These are phyloP conservation scores for Plenodomus tracheiphilus DNA, from an alignment of 2,329 filamentous ascomycete genomes.

Conservation along the genomic window DNA sequence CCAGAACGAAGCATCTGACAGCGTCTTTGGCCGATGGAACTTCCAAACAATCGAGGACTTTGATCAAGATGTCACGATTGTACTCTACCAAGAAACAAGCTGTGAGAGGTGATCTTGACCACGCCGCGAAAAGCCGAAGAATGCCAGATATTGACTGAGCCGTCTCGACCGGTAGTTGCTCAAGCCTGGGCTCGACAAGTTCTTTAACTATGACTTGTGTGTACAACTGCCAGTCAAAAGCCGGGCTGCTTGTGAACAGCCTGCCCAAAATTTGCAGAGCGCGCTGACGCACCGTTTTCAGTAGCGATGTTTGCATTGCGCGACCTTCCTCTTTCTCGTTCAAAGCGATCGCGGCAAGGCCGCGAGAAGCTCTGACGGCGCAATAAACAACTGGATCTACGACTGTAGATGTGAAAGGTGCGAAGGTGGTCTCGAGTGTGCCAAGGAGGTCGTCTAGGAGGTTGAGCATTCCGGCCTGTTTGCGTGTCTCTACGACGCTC, in stretches of 20 bases:
- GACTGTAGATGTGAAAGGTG: conserved; percentile 68
- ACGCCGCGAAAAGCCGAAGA: conserved; percentile 78
- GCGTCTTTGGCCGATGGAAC: conserved; percentile 79
- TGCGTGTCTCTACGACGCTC: conserved; percentile 68
- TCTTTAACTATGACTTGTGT: conserved; percentile 72
- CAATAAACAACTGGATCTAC: conserved; percentile 82
- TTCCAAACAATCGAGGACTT: conserved; percentile 72
- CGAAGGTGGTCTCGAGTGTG: conserved; percentile 75
- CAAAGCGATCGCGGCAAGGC: conserved; percentile 29
- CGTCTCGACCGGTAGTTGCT: conserved; percentile 80
- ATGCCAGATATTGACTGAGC: conserved; percentile 86
- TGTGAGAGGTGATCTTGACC: conserved; percentile 70
- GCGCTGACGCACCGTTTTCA: conserved; percentile 67
- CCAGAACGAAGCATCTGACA: conserved; percentile 80
- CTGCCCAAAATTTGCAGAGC: conserved; percentile 82
- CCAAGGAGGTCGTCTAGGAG: conserved; percentile 88
- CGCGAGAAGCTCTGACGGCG: conserved; percentile 66
- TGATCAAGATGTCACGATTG: conserved; percentile 63
- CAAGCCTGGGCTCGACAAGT: conserved; percentile 74
- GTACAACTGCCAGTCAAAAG: conserved; percentile 73
- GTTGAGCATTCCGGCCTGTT: conserved; percentile 88
- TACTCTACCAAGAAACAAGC: conserved; percentile 71
- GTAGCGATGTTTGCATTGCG: conserved; percentile 56
- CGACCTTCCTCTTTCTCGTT: conserved; percentile 29
- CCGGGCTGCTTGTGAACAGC: conserved; percentile 73